These are phyloP conservation scores for Botryotinia narcissicola DNA, from an alignment of 2,329 filamentous ascomycete species.

Conservation along the genomic window DNA sequence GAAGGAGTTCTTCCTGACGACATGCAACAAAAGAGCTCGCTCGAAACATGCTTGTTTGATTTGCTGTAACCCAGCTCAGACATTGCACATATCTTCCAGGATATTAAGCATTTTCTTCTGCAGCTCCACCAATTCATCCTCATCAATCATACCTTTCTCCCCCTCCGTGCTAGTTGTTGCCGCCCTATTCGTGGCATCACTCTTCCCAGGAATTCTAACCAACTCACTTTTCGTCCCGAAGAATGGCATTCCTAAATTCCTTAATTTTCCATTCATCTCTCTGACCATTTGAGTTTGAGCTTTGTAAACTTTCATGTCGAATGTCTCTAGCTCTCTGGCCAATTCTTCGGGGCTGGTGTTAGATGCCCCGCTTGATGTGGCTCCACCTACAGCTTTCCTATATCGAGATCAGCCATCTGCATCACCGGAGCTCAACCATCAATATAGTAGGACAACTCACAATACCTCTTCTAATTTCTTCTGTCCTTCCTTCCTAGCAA, in stretches of 20 bases:
- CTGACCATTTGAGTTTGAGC: slow-evolving; percentile 58
- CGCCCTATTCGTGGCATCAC: slow-evolving; percentile 4
- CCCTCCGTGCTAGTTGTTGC: slow-evolving; percentile 22
- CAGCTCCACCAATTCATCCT: slow-evolving; percentile 44
- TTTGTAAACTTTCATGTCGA: slow-evolving; percentile 61
- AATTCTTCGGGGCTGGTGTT: slow-evolving; percentile 43
- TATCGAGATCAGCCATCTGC: neutral
- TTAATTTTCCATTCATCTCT: slow-evolving; percentile 55
- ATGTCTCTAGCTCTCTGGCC: slow-evolving; percentile 53
- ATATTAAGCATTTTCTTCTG: slow-evolving; percentile 49
- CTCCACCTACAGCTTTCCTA: slow-evolving; percentile 48
- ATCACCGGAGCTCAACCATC: neutral
- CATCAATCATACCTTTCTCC: slow-evolving; percentile 39
- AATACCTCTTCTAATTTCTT: slow-evolving; percentile 53
- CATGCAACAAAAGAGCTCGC: slow-evolving; percentile 20
- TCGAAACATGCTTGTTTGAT: neutral
- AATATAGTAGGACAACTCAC: slow-evolving; percentile 40
- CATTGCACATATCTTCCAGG: slow-evolving; percentile 49
- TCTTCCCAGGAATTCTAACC: slow-evolving; percentile 40
- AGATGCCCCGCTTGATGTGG: slow-evolving; percentile 35
- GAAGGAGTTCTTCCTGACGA: slow-evolving; percentile 22
- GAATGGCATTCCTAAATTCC: slow-evolving; percentile 58
- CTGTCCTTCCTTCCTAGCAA: slow-evolving; percentile 50
- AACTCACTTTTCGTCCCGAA: slow-evolving; percentile 51
- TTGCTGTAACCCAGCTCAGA: slow-evolving; percentile 26